Evolutionary conservation across 2,329 filamentous ascomycete genomes (phyloP).

Genomic region (Cercospora zeina): DNA sequence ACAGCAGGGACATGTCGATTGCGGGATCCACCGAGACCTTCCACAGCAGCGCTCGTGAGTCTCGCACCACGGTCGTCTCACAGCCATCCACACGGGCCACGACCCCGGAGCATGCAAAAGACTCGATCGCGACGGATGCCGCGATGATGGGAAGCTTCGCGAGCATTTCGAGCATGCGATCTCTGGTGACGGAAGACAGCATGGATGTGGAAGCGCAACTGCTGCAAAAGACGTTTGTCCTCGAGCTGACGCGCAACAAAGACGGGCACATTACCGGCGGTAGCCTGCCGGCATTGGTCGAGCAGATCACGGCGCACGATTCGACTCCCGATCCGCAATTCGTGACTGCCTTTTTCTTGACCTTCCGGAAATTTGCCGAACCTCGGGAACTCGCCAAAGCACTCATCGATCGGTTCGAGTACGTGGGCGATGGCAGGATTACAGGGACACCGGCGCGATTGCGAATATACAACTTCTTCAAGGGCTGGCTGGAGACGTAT

Average conservation of each 20-base stretch:
- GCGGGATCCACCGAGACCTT: slow-evolving; percentile 78
- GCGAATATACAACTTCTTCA: slow-evolving; percentile 93
- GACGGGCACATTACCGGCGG: slow-evolving; percentile 94
- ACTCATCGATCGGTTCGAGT: slow-evolving; percentile 89
- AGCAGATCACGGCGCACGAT: slow-evolving; percentile 89
- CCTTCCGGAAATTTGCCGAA: slow-evolving; percentile 88
- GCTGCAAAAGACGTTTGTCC: slow-evolving; percentile 87
- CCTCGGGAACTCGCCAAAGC: slow-evolving; percentile 75
- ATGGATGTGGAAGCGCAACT: slow-evolving; percentile 79
- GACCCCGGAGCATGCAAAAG: slow-evolving; percentile 69
- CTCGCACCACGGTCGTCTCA: slow-evolving; percentile 76
- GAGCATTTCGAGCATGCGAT: slow-evolving; percentile 64
- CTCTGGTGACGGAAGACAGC: slow-evolving; percentile 68
- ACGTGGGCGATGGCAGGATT: slow-evolving; percentile 74
- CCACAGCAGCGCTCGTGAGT: slow-evolving; percentile 70
- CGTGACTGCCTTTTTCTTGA: slow-evolving; percentile 92
- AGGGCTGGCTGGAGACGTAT: slow-evolving; percentile 94
- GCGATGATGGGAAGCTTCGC: slow-evolving; percentile 62
- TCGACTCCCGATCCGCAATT: slow-evolving; percentile 89
- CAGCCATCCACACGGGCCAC: slow-evolving; percentile 84
- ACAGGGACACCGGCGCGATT: slow-evolving; percentile 79
- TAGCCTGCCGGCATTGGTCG: slow-evolving; percentile 85
- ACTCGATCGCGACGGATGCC: slow-evolving; percentile 48
- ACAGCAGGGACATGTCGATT: slow-evolving; percentile 73
- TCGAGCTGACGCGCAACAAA: slow-evolving; percentile 90